Conservation (phyloP, 176 grass and related monocot genomes). For the Lolium perenne region DNA sequence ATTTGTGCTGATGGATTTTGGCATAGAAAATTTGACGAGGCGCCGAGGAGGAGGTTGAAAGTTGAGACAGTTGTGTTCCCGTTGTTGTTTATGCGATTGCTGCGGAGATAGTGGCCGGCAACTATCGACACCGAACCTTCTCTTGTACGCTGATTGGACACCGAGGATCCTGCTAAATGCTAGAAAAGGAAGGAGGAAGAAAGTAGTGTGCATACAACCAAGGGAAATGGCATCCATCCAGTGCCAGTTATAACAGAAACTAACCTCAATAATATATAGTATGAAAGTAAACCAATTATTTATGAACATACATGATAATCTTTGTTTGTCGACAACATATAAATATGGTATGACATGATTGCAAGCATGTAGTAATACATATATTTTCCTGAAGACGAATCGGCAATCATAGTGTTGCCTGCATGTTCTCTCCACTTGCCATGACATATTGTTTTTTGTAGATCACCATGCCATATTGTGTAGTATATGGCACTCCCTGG, state of each 20-base stretch:
- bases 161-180: not conserved
- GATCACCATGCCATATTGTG: not conserved
- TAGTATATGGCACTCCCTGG: not conserved
- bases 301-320: not conserved
- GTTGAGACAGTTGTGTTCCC: slow-evolving; percentile 45
- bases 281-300: not conserved
- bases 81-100: not conserved
- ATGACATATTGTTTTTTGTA: not conserved
- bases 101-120: slow-evolving; percentile 53
- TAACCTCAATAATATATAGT: no score
- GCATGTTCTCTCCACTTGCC: slow-evolving; percentile 35
- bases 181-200: not conserved
- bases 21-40: slow-evolving; percentile 34
- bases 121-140: slow-evolving; percentile 51
- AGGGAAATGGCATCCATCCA: slow-evolving; percentile 36
- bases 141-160: slow-evolving; percentile 41
- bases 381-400: slow-evolving; percentile 21
- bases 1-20: not conserved
- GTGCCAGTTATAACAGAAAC: not conserved
- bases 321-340: not conserved
- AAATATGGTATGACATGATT: not conserved
- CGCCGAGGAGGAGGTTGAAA: slow-evolving; percentile 35
- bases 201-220: not conserved
- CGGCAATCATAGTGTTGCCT: slow-evolving; percentile 41
- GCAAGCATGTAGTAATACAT: not conserved